Evolutionary conservation across 768 basidiomycete genomes (phyloP).

Genomic region (Mycena pura): DNA sequence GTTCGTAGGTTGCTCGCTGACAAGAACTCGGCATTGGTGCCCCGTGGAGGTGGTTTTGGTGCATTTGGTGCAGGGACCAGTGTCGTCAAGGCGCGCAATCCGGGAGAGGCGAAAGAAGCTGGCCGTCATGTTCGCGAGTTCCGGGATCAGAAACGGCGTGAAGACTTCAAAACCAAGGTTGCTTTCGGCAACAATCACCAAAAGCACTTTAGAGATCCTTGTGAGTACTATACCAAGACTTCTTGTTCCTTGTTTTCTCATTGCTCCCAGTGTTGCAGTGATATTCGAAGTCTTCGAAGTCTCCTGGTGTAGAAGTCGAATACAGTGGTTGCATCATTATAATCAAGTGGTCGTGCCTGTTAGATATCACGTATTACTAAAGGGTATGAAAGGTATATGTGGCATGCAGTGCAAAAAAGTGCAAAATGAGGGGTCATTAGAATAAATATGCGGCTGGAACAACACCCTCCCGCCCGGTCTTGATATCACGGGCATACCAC

Average conservation of each 20-base stretch:
- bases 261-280: conserved; percentile 40
- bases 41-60: conserved; percentile 84
- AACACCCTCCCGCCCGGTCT: conserved; percentile 84
- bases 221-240: conserved; percentile 45
- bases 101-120: conserved; percentile 94
- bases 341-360: conserved; percentile 16
- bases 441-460: conserved; percentile 93
- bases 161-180: conserved; percentile 86
- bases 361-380: conserved; percentile 21
- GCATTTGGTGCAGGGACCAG: conserved; percentile 83
- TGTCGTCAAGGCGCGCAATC: conserved; percentile 89
- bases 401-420: conserved; percentile 20
- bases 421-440: conserved; percentile 46
- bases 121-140: conserved; percentile 85
- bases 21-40: conserved; percentile 85
- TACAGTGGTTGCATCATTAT: conserved; percentile 23
- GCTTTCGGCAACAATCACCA: conserved; percentile 84
- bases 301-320: conserved; percentile 9
- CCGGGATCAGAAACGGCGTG: conserved; percentile 77
- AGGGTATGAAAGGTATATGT: conserved; percentile 25
- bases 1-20: conserved; percentile 82
- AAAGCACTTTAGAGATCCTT: conserved; percentile 85
- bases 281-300: not conserved
- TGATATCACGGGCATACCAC: conserved; percentile 91
- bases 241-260: conserved; percentile 7